Evolutionary conservation across 148 eudicot species (phyloP).

Genomic region (Vaccinium myrtillus): DNA sequence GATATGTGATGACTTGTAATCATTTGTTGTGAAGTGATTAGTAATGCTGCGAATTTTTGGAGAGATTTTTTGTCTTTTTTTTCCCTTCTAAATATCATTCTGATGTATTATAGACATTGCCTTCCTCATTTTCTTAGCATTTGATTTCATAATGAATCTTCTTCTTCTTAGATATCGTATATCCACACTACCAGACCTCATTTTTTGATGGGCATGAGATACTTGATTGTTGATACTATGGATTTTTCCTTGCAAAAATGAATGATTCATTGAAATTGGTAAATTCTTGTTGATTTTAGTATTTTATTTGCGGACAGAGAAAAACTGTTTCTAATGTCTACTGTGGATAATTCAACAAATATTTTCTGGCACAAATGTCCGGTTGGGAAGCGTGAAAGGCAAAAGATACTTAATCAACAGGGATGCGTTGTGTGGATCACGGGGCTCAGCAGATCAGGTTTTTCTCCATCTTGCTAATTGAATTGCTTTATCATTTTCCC

Average conservation of each 20-base stretch:
- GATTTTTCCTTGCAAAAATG: background rate
- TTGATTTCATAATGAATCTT: too few species aligned
- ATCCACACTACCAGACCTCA: too few species aligned
- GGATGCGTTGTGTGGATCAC: conserved; percentile 95
- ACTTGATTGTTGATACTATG: background rate
- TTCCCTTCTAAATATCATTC: background rate
- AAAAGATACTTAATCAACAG: conserved; percentile 77
- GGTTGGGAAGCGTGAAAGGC: conserved; percentile 63
- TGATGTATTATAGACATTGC: conserved; percentile 2
- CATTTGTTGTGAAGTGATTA: conserved; percentile 19
- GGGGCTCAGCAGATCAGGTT: conserved; percentile 96
- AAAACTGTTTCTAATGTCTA: conserved; percentile 51
- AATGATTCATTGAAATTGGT: background rate
- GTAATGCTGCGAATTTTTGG: background rate
- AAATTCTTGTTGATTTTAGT: background rate
- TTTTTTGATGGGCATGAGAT: background rate
- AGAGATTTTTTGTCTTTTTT: background rate
- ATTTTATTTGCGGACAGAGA: conserved; percentile 18
- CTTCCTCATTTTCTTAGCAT: background rate
- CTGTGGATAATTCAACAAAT: conserved; percentile 68
- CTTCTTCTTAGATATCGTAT: too few species aligned
- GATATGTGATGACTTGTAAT: conserved; percentile 7
- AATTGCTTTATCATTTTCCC: background rate
- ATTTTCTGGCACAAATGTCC: conserved; percentile 89
- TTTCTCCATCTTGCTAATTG: background rate